Evolutionary conservation across 495 filamentous ascomycete species (phyloP), one percentile per base, ranked within the genome.

Genomic region (Penicillium cosmopolitanum): DNA sequence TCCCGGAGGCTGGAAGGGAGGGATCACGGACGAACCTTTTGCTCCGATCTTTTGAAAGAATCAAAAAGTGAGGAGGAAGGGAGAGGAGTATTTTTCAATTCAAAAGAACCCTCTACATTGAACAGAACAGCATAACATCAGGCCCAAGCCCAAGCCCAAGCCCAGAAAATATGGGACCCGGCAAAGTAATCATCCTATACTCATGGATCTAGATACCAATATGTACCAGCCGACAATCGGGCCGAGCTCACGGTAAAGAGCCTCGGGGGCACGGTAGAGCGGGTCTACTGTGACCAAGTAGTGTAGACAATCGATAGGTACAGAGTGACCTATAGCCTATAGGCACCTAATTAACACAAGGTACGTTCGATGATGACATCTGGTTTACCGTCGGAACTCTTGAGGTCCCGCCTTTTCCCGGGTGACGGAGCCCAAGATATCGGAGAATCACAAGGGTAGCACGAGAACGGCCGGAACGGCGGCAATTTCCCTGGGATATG

Each of bases 101-200:
- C 34, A 50, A 35, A 60, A 55, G 43, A 46, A 46, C 16, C 18
- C 43, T 46, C 43, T n/a, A n/a, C 13, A 16, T 19, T 21, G 23
- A 5, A 10, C 28, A 31, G 6, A 4, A 9, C 1, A 28, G 4
- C 4, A 28, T 3, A 28, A 28, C 25, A 28, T 5, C 25, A 28
- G 6, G 25, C 25, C 19, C 19, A 21, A 21, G 2, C 19, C 19
- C 19, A 21, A 21, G 2, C 19, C 19, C 19, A 21, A 2, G 2
- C 19, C 19, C 19, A 21, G 19, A 1, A 21, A 21, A 21, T 2
- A 21, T 15, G 2, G 44, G 15, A 23, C 18, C 55, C 65, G 67
- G 67, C 46, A 66, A 67, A 74, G 59, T 25, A 61, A 66, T 68
- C 53, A 69, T 50, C 66, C 63, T 38, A 23, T 4, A 23, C 36